phyloP scores from a whole-genome alignment of 192 early-diverging fungal species.

The Coemansia sp. region DNA sequence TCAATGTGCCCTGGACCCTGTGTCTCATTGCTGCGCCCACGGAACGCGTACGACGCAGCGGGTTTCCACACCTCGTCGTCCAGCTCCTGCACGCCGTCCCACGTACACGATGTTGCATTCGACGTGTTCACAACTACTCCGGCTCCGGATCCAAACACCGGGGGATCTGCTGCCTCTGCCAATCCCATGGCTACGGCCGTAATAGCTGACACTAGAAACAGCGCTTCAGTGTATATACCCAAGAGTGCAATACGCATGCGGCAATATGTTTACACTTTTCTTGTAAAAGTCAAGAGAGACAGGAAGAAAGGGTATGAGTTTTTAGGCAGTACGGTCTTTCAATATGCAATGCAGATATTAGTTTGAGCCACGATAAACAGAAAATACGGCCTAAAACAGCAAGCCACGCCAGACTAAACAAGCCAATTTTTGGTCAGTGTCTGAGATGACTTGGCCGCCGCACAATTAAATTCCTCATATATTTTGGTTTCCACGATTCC shows the following conservation, averaged over 20 bases:
- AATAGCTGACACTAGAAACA: not conserved
- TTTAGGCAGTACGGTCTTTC: not conserved
- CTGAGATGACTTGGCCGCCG: not conserved
- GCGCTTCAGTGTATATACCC: not conserved
- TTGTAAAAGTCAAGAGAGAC: not conserved
- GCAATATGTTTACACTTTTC: too few species aligned
- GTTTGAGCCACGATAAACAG: not conserved
- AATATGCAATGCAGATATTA: not conserved
- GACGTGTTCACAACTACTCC: not conserved
- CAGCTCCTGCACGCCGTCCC: slow-evolving; percentile 13
- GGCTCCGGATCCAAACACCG: not conserved
- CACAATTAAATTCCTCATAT: not conserved
- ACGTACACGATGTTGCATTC: slow-evolving; percentile 1
- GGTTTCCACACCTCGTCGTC: slow-evolving; percentile 20
- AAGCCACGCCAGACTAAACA: not conserved
- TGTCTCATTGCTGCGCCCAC: not conserved
- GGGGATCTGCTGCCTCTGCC: not conserved
- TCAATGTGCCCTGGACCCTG: slow-evolving; percentile 40
- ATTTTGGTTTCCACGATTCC: not conserved
- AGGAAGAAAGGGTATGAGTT: not conserved
- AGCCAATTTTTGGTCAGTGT: not conserved
- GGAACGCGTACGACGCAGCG: slow-evolving; percentile 14
- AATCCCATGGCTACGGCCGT: not conserved
- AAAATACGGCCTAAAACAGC: not conserved
- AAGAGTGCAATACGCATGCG: not conserved